phyloP scores from a whole-genome alignment of 331 rosid species.

The Stylosanthes scabra region DNA sequence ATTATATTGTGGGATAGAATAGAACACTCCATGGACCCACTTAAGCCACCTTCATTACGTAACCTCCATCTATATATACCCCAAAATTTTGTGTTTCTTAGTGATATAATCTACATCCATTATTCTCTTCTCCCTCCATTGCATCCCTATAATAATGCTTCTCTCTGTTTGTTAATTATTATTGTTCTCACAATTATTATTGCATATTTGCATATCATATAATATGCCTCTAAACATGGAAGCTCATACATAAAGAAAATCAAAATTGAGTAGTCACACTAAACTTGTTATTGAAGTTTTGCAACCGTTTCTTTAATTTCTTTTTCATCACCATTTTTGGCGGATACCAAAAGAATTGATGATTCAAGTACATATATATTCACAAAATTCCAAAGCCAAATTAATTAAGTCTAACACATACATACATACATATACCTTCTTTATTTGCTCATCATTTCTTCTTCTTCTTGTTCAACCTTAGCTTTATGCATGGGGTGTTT shows the following conservation, averaged over 20 bases:
- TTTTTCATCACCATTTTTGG: slow-evolving; percentile 1
- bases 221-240: not conserved
- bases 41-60: not conserved
- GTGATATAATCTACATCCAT: not conserved
- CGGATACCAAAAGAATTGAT: not conserved
- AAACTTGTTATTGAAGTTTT: not conserved
- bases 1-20: not conserved
- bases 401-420: not conserved
- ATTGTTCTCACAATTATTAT: not conserved
- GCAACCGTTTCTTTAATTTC: slow-evolving; percentile 9
- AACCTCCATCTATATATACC: not conserved
- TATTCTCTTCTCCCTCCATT: not conserved
- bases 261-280: not conserved
- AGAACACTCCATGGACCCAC: not conserved
- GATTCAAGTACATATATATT: not conserved
- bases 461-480: not conserved
- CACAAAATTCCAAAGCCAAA: not conserved
- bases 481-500: slow-evolving; percentile 13
- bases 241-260: not conserved
- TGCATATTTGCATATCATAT: no score
- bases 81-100: not conserved
- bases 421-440: not conserved
- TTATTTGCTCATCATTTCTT: not conserved
- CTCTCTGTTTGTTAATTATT: not conserved
- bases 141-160: not conserved